phyloP scores from a whole-genome alignment of 192 early-diverging fungal genomes.

The Coemansia sp. region DNA sequence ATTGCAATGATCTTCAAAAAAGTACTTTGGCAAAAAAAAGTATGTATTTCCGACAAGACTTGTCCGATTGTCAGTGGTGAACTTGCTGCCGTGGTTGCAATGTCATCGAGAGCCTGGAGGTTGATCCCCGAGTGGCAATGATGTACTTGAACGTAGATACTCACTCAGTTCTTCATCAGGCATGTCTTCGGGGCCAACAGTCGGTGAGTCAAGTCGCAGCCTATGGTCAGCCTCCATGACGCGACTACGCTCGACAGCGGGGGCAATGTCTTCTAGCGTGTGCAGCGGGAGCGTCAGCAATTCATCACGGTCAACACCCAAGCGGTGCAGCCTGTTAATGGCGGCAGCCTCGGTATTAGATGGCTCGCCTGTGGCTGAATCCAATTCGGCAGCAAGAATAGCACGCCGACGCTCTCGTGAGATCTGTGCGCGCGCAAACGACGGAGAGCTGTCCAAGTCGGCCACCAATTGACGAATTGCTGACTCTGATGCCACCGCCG shows the following conservation, averaged over 20 bases:
- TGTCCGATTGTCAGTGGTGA: conserved; percentile 7
- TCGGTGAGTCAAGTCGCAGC: conserved; percentile 14
- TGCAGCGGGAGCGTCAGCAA: conserved; percentile 36
- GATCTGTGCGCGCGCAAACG: conserved; percentile 25
- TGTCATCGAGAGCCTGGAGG: not conserved
- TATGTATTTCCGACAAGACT: conserved; percentile 14
- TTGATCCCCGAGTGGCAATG: not conserved
- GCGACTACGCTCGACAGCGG: not conserved
- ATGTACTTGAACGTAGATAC: not conserved
- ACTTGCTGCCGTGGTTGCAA: not conserved
- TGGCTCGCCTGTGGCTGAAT: not conserved
- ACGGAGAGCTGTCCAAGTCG: conserved; percentile 18
- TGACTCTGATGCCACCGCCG: not conserved
- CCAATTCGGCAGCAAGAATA: conserved; percentile 6
- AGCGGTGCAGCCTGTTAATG: conserved; percentile 12
- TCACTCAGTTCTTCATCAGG: conserved; percentile 18
- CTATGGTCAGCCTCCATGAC: not conserved
- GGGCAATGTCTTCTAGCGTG: conserved; percentile 21
- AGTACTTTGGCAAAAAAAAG: conserved; percentile 1
- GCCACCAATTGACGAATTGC: conserved; percentile 11
- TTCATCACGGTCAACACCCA: conserved; percentile 22
- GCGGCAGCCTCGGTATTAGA: conserved; percentile 1
- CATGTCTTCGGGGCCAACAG: conserved; percentile 29
- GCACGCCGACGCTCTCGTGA: conserved; percentile 10
- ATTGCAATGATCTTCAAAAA: not conserved